Percentiles rank a stretch among this genome's conserved stretches.
phyloP scores from a whole-genome alignment of 352 stramenopile genomes.

The Globisporangium iwayamae region DNA sequence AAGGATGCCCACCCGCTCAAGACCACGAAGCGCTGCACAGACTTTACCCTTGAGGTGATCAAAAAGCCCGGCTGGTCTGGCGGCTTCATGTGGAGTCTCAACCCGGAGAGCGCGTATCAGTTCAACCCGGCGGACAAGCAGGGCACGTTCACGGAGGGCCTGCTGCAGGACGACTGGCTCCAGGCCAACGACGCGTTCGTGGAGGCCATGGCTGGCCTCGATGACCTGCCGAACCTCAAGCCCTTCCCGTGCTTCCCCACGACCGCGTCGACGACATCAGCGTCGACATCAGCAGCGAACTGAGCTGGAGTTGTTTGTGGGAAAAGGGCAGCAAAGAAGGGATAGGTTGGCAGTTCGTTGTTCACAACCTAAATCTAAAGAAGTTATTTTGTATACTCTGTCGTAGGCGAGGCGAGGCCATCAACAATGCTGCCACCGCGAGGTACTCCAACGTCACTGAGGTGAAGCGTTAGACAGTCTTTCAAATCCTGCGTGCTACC shows the following conservation, averaged over 20 bases:
- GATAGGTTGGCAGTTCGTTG: neutral
- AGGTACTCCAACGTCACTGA: too few relatives aligned
- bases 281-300: neutral
- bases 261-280: neutral
- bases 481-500: too few relatives aligned
- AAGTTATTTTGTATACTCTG: neutral
- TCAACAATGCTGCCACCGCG: neutral
- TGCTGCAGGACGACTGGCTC: constrained; percentile 27
- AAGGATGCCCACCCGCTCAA: constrained; percentile 25
- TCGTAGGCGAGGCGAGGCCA: neutral
- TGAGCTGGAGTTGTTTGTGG: neutral
- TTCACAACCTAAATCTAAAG: neutral
- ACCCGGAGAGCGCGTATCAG: constrained; percentile 36
- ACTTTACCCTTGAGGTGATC: constrained; percentile 29
- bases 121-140: constrained; percentile 31
- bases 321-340: neutral
- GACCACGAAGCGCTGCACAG: constrained; percentile 29
- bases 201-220: constrained; percentile 22
- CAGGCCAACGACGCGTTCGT: constrained; percentile 25
- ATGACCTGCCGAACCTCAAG: constrained; percentile 27
- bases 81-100: constrained; percentile 35
- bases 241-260: constrained; percentile 31
- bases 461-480: too few relatives aligned
- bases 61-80: constrained; percentile 28
- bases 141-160: constrained; percentile 21